These are phyloP conservation scores for Epichloe hybrida DNA, from an alignment of 2,329 filamentous ascomycete genomes.

Conservation along the genomic window DNA sequence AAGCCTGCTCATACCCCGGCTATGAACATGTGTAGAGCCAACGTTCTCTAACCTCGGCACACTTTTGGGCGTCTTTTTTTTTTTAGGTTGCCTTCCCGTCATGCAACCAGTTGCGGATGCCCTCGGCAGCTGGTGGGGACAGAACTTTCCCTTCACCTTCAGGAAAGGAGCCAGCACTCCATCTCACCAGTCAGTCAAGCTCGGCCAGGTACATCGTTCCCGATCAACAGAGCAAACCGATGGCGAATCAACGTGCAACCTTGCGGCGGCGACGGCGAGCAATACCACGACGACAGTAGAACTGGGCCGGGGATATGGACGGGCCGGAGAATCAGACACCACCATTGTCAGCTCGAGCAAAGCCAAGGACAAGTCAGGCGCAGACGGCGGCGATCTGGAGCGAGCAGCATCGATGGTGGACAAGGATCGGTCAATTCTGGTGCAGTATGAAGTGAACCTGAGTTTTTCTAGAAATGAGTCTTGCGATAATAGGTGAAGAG, in stretches of 20 bases:
- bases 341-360: not conserved
- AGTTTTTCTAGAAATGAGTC: not conserved
- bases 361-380: not conserved
- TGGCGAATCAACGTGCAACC: not conserved
- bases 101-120: constrained; percentile 2
- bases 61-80: not conserved
- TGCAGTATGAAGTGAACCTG: not conserved
- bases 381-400: not conserved
- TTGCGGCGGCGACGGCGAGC: not conserved
- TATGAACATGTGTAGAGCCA: not conserved
- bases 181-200: not conserved
- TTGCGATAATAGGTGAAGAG: not conserved
- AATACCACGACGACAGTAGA: not conserved
- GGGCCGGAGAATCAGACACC: not conserved
- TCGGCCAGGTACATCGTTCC: not conserved
- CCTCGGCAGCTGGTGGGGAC: constrained; percentile 4
- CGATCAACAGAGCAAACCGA: not conserved
- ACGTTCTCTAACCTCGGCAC: not conserved
- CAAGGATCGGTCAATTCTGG: not conserved
- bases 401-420: not conserved
- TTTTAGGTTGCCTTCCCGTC: constrained; percentile 3
- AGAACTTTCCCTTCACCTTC: constrained; percentile 3
- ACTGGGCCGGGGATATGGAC: not conserved
- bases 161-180: not conserved
- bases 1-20: too few relatives aligned